Conservation (phyloP, 768 basidiomycete genomes). For the Paxillus ammoniavirescens region DNA sequence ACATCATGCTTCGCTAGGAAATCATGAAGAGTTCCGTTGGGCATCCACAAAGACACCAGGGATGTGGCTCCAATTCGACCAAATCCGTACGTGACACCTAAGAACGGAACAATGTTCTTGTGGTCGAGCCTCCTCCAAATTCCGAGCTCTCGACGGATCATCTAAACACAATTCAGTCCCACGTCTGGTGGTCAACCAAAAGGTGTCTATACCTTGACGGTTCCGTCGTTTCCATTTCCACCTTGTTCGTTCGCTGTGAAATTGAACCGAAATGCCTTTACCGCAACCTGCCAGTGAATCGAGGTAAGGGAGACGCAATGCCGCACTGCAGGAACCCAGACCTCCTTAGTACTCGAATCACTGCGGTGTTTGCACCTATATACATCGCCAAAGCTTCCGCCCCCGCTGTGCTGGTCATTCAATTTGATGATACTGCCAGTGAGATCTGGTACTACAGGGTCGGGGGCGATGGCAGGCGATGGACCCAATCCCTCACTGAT, state of each 20-base stretch:
- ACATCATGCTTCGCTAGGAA: conserved; percentile 12
- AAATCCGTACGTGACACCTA: conserved; percentile 25
- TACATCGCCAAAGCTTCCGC: conserved; percentile 18
- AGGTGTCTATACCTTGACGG: too few relatives aligned
- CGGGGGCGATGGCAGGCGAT: background rate
- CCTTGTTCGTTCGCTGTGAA: too few relatives aligned
- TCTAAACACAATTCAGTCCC: conserved; percentile 1
- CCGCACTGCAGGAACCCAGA: background rate
- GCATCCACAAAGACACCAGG: conserved; percentile 33
- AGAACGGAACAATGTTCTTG: conserved; percentile 26
- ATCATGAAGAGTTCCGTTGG: conserved; percentile 20
- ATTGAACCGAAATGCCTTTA: too few relatives aligned
- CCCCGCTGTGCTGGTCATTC: background rate
- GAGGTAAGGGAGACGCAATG: too few relatives aligned
- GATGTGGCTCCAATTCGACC: conserved; percentile 20
- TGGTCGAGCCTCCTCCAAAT: conserved; percentile 30
- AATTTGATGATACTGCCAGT: conserved; percentile 2
- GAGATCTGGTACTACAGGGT: conserved; percentile 5
- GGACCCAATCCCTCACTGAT: too few relatives aligned
- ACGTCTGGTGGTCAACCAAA: too few relatives aligned
- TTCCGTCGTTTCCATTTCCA: too few relatives aligned
- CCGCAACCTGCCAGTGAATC: too few relatives aligned
- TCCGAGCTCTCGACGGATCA: conserved; percentile 8
- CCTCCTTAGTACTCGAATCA: background rate
- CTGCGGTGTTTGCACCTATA: conserved; percentile 4